phyloP scores from a whole-genome alignment of 495 filamentous ascomycete genomes.

The Penicillium argentinense region DNA sequence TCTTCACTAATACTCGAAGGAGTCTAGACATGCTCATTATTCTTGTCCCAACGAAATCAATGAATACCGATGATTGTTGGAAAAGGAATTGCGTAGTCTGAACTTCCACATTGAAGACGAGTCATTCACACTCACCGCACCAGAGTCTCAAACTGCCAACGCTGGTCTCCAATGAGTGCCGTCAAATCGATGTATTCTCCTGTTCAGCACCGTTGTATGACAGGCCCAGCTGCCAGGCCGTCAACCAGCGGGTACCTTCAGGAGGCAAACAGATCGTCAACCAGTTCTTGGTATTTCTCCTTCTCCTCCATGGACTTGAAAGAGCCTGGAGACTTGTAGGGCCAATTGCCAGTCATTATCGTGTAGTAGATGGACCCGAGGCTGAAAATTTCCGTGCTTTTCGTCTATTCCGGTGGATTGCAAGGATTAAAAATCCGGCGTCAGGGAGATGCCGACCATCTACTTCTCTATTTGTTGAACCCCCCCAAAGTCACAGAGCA shows the following conservation, averaged over 20 bases:
- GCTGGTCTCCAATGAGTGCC: constrained; percentile 17
- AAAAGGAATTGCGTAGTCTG: too few species aligned
- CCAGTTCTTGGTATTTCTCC: constrained; percentile 11
- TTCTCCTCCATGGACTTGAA: constrained; percentile 17
- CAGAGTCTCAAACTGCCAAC: constrained; percentile 4
- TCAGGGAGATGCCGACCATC: constrained; percentile 24
- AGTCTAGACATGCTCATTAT: too few species aligned
- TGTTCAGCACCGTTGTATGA: constrained; percentile 23
- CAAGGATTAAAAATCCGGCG: constrained; percentile 21
- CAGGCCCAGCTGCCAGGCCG: constrained; percentile 10
- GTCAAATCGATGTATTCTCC: constrained; percentile 12
- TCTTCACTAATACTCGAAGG: too few species aligned
- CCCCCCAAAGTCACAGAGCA: constrained; percentile 29
- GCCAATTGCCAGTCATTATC: constrained; percentile 30
- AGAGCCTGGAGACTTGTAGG: constrained; percentile 20
- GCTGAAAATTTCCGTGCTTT: constrained; percentile 25
- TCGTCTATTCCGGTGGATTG: constrained; percentile 12
- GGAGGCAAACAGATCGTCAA: constrained; percentile 17
- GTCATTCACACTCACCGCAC: not conserved
- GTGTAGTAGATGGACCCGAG: constrained; percentile 29
- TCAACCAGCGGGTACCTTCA: constrained; percentile 16
- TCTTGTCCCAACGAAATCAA: too few species aligned
- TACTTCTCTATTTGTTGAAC: constrained; percentile 20
- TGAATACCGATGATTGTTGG: too few species aligned
- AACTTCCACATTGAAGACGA: too few species aligned